These are phyloP conservation scores for Populus hybrid DNA, from an alignment of 441 rosid species.

Conservation along the genomic window DNA sequence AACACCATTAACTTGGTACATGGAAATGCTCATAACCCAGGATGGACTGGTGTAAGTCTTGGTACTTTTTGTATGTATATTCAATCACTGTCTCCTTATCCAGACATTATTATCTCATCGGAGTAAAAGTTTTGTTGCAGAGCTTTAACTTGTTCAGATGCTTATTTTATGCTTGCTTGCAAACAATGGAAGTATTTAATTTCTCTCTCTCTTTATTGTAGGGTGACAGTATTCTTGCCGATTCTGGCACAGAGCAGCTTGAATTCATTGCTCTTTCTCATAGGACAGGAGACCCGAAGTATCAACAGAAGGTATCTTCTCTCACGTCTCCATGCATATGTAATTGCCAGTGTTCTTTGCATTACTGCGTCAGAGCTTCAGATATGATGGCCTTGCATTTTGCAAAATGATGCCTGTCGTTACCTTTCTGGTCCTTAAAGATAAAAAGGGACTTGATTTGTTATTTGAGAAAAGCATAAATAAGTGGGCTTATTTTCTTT, in stretches of 20 bases:
- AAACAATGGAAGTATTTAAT: neutral
- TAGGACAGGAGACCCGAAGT: slow-evolving; percentile 95
- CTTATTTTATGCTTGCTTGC: neutral
- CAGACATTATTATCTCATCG: too few species aligned
- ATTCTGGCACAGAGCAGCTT: slow-evolving; percentile 96
- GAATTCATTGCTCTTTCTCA: slow-evolving; percentile 99
- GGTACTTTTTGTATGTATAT: too few species aligned
- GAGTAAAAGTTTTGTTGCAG: too few species aligned
- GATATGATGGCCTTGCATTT: neutral
- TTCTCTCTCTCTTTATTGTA: slow-evolving; percentile 12
- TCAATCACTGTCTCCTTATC: too few species aligned
- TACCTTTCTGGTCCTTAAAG: neutral
- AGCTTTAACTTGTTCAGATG: neutral
- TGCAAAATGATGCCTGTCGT: neutral
- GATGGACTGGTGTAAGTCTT: slow-evolving; percentile 11
- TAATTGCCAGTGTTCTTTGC: neutral
- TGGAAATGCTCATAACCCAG: slow-evolving; percentile 81
- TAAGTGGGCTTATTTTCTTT: neutral
- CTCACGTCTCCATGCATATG: neutral
- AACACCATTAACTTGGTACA: slow-evolving; percentile 74
- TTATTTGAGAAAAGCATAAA: neutral
- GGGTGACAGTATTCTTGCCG: slow-evolving; percentile 97
- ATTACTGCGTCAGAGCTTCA: neutral
- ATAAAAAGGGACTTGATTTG: neutral
- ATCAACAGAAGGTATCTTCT: slow-evolving; percentile 75